These are phyloP conservation scores for Cryphonectria nitschkei DNA, from an alignment of 2,329 filamentous ascomycete species.

Conservation along the genomic window DNA sequence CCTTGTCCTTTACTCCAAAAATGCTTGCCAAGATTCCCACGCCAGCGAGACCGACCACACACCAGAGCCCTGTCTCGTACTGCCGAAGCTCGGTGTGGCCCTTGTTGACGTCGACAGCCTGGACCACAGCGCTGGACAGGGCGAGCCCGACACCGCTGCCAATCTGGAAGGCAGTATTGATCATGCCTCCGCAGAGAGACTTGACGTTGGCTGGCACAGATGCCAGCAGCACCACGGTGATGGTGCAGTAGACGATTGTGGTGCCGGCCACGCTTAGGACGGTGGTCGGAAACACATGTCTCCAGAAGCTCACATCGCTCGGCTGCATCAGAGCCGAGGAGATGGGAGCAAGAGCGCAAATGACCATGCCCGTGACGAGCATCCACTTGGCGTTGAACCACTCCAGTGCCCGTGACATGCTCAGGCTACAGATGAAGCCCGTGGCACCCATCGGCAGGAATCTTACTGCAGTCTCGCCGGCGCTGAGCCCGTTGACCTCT, in stretches of 20 bases:
- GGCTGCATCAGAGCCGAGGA: slow-evolving; percentile 36
- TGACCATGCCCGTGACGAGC: slow-evolving; percentile 40
- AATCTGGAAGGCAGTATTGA: slow-evolving; percentile 49
- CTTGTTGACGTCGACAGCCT: slow-evolving; percentile 43
- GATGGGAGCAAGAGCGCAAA: slow-evolving; percentile 43
- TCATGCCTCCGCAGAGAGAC: slow-evolving; percentile 34
- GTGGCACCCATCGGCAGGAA: slow-evolving; percentile 47
- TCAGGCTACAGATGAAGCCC: slow-evolving; percentile 43
- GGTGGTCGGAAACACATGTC: slow-evolving; percentile 43
- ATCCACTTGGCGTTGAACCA: slow-evolving; percentile 43
- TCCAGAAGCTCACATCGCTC: slow-evolving; percentile 37
- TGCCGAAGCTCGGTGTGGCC: slow-evolving; percentile 39
- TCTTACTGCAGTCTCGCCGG: slow-evolving; percentile 43
- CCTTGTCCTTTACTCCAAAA: slow-evolving; percentile 33
- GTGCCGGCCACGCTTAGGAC: slow-evolving; percentile 45
- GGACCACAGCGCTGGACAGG: slow-evolving; percentile 39
- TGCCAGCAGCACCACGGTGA: slow-evolving; percentile 44
- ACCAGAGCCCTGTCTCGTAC: slow-evolving; percentile 46
- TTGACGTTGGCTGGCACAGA: slow-evolving; percentile 46
- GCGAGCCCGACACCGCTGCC: slow-evolving; percentile 45
- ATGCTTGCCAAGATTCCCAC: slow-evolving; percentile 38
- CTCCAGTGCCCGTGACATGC: slow-evolving; percentile 42
- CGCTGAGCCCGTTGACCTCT: slow-evolving; percentile 43
- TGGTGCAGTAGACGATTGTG: slow-evolving; percentile 46
- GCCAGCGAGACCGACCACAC: slow-evolving; percentile 44